Evolutionary conservation across 2,329 filamentous ascomycete genomes (phyloP), one percentile per base, ranked within the genome.

Genomic region (Chaetomiaceae sp.): DNA sequence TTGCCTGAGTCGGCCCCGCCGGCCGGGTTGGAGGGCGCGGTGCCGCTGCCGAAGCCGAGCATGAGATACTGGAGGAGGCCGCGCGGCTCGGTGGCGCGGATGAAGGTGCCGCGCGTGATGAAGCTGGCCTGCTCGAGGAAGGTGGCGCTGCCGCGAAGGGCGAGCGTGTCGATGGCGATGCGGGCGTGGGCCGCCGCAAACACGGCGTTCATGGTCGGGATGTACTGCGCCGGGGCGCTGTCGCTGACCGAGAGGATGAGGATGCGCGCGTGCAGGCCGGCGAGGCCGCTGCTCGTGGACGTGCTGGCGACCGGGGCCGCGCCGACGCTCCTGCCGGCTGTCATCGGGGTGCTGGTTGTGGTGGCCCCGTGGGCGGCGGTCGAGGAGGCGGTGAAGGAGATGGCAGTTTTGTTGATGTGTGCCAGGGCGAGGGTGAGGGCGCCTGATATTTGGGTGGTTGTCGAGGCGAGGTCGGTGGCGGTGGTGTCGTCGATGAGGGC

Each of bases 131-230:
- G 93, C 65, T 99, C 92, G 43, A 99, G 75, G 67, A 99, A 95
- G 10, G 95, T 91, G 0, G 92, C 89, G 60, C 89, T 82, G 19
- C 89, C 89, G 37, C 86, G 83, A 12, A 99, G 76, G 58, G 95
- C 87, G 54, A 95, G 79, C 30, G 96, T 92, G 67, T 99, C 93
- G 62, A 99, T 90, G 20, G 91, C 88, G 57, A 99, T 89, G 60
- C 82, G 82, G 49, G 90, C 79, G 57, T 92, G 85, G 63, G 95
- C 88, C 53, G 92, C 93, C 2, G 93, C 93, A 69, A 99, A 99
- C 55, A 97, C 95, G 62, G 86, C 82, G 71, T 99, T 99, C 93
- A 99, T 99, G 60, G 95, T 93, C 0, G 92, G 87, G 50, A 99
- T 99, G 72, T 99, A 99, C 68, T 97, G 87, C 5, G 90, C 83